Conservation (phyloP, 257 asterid genomes). For the Leonotis leonurus region DNA sequence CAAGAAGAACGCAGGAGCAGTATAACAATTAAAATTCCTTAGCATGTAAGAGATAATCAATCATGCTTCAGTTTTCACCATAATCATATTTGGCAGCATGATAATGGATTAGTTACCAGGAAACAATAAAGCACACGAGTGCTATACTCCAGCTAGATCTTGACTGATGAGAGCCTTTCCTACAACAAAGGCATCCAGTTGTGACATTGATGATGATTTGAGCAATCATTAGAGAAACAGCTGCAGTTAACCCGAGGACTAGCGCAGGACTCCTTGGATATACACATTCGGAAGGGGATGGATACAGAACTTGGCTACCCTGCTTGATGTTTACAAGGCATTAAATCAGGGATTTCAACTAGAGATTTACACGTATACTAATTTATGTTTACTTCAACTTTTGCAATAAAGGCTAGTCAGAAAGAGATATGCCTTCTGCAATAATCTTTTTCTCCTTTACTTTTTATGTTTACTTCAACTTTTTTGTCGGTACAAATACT, state of each 20-base stretch:
- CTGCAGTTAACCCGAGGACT: slow-evolving; percentile 69
- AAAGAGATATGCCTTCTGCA: background rate
- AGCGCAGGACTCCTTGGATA: slow-evolving; percentile 87
- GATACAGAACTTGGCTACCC: slow-evolving; percentile 58
- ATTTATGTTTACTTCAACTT: no score
- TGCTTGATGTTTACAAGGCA: slow-evolving; percentile 24
- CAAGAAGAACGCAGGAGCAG: background rate
- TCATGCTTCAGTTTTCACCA: background rate
- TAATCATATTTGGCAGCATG: background rate
- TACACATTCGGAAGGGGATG: slow-evolving; percentile 59
- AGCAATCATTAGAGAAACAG: slow-evolving; percentile 73
- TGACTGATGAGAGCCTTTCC: slow-evolving; percentile 53
- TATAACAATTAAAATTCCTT: background rate
- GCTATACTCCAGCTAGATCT: slow-evolving; percentile 66
- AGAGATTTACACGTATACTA: background rate
- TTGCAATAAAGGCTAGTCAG: background rate
- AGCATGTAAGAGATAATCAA: background rate
- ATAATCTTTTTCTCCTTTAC: background rate
- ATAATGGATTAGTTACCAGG: slow-evolving; percentile 53
- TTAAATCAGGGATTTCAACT: background rate
- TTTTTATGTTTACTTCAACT: background rate
- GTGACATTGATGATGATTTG: slow-evolving; percentile 63
- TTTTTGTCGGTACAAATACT: background rate
- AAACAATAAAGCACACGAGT: slow-evolving; percentile 64
- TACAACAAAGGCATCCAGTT: slow-evolving; percentile 82